A percentile compares a stretch with the other conserved stretches of the same genome.
These are phyloP conservation scores for Camelina laxa DNA, from an alignment of 345 rosid genomes.

Conservation along the genomic window DNA sequence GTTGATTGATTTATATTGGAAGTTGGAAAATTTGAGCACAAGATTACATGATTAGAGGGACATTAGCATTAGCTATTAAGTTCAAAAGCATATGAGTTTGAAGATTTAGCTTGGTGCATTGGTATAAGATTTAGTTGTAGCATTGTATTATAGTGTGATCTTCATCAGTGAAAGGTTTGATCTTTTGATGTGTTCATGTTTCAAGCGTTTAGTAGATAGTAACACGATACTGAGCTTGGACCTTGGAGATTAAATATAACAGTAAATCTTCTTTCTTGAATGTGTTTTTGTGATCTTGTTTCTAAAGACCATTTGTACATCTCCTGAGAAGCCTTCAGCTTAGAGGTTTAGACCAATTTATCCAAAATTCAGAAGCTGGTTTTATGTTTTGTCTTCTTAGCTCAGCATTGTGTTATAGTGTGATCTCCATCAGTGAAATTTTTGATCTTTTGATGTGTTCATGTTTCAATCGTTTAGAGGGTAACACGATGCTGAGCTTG, in stretches of 20 bases:
- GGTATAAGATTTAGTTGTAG: background rate
- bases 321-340: constrained; percentile 6
- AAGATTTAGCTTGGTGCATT: background rate
- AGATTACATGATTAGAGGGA: background rate
- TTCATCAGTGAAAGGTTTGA: constrained; percentile 1
- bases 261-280: background rate
- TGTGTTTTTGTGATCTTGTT: background rate
- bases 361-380: background rate
- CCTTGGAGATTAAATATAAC: background rate
- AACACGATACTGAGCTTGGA: background rate
- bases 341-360: constrained; percentile 11
- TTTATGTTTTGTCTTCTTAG: background rate
- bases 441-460: background rate
- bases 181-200: constrained; percentile 11
- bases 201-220: background rate
- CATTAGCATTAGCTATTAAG: background rate
- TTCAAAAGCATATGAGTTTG: constrained; percentile 2
- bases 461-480: too few relatives aligned
- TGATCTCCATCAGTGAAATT: background rate
- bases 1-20: background rate
- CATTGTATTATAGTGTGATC: constrained; percentile 4
- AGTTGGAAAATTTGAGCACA: too few relatives aligned
- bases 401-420: constrained; percentile 2
- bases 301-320: background rate
- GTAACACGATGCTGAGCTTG: too few relatives aligned